phyloP scores from a whole-genome alignment of 225 moss, liverwort and hornwort species.

The Marchantia polymorpha region DNA sequence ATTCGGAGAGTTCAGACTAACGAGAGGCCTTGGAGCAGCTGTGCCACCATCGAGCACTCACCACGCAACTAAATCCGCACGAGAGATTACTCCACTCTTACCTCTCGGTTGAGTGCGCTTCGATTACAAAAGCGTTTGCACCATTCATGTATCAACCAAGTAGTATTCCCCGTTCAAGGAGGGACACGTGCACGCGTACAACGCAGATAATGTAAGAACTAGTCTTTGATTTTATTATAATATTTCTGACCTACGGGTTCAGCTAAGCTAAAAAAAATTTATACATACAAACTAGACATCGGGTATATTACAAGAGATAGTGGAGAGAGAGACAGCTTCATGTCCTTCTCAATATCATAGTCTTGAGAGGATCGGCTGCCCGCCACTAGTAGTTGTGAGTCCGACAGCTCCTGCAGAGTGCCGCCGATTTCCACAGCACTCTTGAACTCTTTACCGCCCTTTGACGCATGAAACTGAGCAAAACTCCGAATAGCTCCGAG shows the following conservation, averaged over 20 bases:
- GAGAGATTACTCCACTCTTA: background rate
- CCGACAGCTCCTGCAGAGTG: conserved; percentile 5
- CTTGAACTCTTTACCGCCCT: conserved; percentile 4
- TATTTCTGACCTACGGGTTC: background rate
- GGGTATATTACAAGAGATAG: conserved; percentile 27
- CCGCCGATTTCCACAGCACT: conserved; percentile 20
- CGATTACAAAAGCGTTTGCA: background rate
- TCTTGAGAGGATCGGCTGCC: conserved; percentile 33
- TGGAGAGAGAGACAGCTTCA: conserved; percentile 41
- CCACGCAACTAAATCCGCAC: background rate
- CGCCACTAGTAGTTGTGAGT: conserved; percentile 29
- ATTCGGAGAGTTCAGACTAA: too few relatives aligned
- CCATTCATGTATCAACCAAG: too few relatives aligned
- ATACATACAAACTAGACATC: conserved; percentile 15
- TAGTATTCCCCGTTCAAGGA: too few relatives aligned
- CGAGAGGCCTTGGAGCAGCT: background rate
- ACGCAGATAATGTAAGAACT: background rate
- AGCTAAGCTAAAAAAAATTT: conserved; percentile 11
- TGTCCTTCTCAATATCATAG: conserved; percentile 16
- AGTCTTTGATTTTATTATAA: conserved; percentile 6
- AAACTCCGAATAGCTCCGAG: background rate
- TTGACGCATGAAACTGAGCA: background rate
- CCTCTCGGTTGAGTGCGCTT: too few relatives aligned
- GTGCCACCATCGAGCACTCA: background rate
- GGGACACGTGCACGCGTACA: too few relatives aligned